Percentiles rank a stretch among this genome's conserved stretches.
Conservation (phyloP, 2,329 filamentous ascomycete species). For the Trichophyton equinum region DNA sequence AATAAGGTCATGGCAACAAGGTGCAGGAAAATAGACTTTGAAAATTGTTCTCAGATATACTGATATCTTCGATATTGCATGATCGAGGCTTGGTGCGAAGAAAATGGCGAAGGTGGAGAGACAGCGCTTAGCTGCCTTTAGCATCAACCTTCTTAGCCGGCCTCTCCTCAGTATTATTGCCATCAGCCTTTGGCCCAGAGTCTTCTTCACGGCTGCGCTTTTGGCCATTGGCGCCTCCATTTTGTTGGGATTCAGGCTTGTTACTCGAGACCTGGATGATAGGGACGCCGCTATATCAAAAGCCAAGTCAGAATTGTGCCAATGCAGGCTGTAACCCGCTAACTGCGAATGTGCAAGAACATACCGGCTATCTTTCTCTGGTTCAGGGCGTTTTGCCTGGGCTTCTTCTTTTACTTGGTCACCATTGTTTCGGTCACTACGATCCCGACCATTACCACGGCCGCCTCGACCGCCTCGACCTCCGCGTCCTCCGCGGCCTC, state of each 20-base stretch:
- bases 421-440: slow-evolving; percentile 33
- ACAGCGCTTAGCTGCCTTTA: slow-evolving; percentile 25
- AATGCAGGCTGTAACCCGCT: neutral
- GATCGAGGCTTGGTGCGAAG: neutral
- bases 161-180: slow-evolving; percentile 23
- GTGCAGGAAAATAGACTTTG: neutral
- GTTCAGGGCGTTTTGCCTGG: slow-evolving; percentile 18
- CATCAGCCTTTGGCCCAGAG: slow-evolving; percentile 14
- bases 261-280: slow-evolving; percentile 24
- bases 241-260: slow-evolving; percentile 6
- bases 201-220: slow-evolving; percentile 37
- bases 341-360: slow-evolving; percentile 9
- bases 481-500: slow-evolving; percentile 17
- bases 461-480: slow-evolving; percentile 16
- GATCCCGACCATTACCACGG: slow-evolving; percentile 28
- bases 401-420: slow-evolving; percentile 34
- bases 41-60: neutral
- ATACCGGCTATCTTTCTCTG: slow-evolving; percentile 33
- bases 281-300: slow-evolving; percentile 30
- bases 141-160: slow-evolving; percentile 39
- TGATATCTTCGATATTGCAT: neutral
- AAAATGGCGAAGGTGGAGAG: neutral
- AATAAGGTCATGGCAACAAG: neutral
- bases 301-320: neutral
- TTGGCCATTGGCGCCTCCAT: slow-evolving; percentile 21